phyloP scores from a whole-genome alignment of 305 asterid genomes.

The Fraxinus platypoda region DNA sequence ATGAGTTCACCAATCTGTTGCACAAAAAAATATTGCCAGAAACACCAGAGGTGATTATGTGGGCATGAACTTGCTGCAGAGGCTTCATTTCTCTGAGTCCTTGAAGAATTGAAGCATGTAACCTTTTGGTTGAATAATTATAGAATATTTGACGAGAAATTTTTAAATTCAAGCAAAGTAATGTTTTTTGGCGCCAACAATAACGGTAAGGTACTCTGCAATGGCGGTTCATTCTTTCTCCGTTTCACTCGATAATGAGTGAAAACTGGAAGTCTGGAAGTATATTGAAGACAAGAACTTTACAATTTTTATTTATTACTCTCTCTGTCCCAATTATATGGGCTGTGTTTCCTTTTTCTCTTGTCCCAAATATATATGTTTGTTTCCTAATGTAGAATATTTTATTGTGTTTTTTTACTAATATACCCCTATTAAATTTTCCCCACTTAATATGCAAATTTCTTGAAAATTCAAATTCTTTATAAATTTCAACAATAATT shows the following conservation, averaged over 20 bases:
- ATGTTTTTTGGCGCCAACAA: conserved; percentile 29
- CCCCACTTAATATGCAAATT: too few relatives aligned
- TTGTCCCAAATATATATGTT: too few relatives aligned
- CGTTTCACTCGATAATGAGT: neutral
- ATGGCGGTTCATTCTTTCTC: conserved; percentile 26
- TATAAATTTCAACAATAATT: too few relatives aligned
- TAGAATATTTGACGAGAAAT: neutral
- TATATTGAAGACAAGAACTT: neutral
- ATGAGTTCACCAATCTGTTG: conserved; percentile 52
- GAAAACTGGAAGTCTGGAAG: neutral
- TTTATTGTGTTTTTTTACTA: too few relatives aligned
- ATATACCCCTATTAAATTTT: too few relatives aligned
- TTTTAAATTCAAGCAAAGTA: conserved; percentile 3
- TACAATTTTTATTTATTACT: too few relatives aligned
- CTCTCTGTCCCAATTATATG: too few relatives aligned
- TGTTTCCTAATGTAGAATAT: too few relatives aligned
- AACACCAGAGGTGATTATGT: conserved; percentile 41
- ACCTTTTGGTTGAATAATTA: conserved; percentile 25
- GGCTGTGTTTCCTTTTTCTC: too few relatives aligned
- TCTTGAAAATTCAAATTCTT: too few relatives aligned
- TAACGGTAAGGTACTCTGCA: conserved; percentile 20
- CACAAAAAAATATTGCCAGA: conserved; percentile 37
- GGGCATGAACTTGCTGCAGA: conserved; percentile 48
- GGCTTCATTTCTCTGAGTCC: conserved; percentile 34
- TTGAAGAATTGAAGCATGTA: conserved; percentile 41